These are phyloP conservation scores for Gossypium schwendimanii DNA, from an alignment of 441 rosid genomes.

Conservation along the genomic window DNA sequence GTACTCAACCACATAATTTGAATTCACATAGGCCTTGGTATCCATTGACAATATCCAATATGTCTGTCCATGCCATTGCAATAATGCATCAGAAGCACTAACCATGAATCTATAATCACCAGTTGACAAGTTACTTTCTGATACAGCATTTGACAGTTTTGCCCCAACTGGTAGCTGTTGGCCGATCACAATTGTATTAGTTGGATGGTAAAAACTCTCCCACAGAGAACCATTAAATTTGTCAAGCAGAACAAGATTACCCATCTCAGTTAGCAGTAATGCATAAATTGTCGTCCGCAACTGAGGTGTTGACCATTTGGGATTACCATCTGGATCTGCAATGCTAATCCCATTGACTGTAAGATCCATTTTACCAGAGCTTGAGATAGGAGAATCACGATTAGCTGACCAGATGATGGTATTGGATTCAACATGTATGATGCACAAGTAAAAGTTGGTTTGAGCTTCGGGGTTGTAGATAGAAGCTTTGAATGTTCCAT, in stretches of 20 bases:
- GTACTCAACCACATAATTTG: slow-evolving; percentile 38
- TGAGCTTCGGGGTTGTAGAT: slow-evolving; percentile 46
- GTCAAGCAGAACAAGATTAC: slow-evolving; percentile 68
- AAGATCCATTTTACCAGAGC: slow-evolving; percentile 51
- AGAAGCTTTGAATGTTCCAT: slow-evolving; percentile 57
- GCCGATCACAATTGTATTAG: slow-evolving; percentile 67
- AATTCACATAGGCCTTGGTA: slow-evolving; percentile 32
- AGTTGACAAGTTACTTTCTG: slow-evolving; percentile 35
- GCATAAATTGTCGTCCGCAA: slow-evolving; percentile 42
- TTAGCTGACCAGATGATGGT: slow-evolving; percentile 75
- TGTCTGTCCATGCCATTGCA: slow-evolving; percentile 53
- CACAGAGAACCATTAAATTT: slow-evolving; percentile 51
- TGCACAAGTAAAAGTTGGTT: slow-evolving; percentile 51
- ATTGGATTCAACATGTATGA: slow-evolving; percentile 55
- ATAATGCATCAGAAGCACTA: slow-evolving; percentile 37
- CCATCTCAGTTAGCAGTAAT: slow-evolving; percentile 53
- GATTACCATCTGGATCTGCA: slow-evolving; percentile 34
- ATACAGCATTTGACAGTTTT: slow-evolving; percentile 40
- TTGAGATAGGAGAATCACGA: slow-evolving; percentile 53
- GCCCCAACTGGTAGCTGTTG: slow-evolving; percentile 41
- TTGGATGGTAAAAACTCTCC: slow-evolving; percentile 72
- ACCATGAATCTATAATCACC: slow-evolving; percentile 56
- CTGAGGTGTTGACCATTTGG: slow-evolving; percentile 63
- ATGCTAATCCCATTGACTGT: slow-evolving; percentile 50
- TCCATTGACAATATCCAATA: slow-evolving; percentile 80